phyloP scores from a whole-genome alignment of 108 stramenopile genomes.

The Cyclotella choctawhatcheeana region DNA sequence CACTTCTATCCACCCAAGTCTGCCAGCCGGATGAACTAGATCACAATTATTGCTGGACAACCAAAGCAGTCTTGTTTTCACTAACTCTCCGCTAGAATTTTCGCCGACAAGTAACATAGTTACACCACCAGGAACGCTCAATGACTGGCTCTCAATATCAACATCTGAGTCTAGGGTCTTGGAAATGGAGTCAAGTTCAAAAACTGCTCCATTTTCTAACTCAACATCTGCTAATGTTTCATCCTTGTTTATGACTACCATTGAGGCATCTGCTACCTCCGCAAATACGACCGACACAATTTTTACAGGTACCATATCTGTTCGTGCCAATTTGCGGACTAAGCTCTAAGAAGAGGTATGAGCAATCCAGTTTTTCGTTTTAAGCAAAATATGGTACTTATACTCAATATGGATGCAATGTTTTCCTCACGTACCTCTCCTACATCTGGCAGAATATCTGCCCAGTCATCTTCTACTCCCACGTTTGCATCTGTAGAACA shows the following conservation, averaged over 20 bases:
- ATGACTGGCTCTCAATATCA: slow-evolving; percentile 1
- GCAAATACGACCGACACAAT: slow-evolving; percentile 10
- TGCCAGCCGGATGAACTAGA: not conserved
- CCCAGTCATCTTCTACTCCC: not conserved
- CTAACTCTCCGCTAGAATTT: slow-evolving; percentile 1
- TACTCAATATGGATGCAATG: no score
- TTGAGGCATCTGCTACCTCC: not conserved
- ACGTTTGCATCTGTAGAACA: slow-evolving; percentile 7
- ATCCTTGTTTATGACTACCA: slow-evolving; percentile 7
- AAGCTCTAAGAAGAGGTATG: no score
- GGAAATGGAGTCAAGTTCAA: slow-evolving; percentile 10
- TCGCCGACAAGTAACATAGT: slow-evolving; percentile 11
- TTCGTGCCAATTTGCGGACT: not conserved
- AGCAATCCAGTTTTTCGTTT: not conserved
- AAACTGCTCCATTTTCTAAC: not conserved
- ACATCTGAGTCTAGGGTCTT: not conserved
- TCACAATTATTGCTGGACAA: slow-evolving; percentile 5
- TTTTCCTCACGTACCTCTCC: slow-evolving; percentile 6
- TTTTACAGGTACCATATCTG: slow-evolving; percentile 8
- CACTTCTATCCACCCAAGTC: slow-evolving; percentile 7
- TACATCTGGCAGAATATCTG: not conserved
- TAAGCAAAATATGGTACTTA: no score
- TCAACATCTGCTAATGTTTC: not conserved
- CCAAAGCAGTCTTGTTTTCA: slow-evolving; percentile 12
- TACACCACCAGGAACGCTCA: slow-evolving; percentile 11